Base-by-base conservation (phyloP, 2,329 filamentous ascomycete species). In the Xylariaceae sp. region DNA sequence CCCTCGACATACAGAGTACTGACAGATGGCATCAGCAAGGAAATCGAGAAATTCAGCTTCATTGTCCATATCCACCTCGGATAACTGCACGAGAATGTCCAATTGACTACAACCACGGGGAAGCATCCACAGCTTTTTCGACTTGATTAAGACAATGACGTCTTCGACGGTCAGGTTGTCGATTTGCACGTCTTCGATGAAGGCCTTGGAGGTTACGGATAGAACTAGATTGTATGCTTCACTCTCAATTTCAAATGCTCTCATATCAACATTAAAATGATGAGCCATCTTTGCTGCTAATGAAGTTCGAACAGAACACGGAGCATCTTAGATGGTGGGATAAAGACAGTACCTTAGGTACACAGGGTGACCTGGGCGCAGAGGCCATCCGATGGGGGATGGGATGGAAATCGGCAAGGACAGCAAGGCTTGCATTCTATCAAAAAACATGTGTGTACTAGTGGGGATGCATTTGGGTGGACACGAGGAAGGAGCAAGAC, bases 61-160 rank as follows among this genome's bases (percentile, higher is more conserved):
- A 14, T 12, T 11, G 18, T 11, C 3, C 17, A 50, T 47, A 27
- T 51, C 46, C 12, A 49, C 42, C 30, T 51, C 48, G 17, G 47
- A 43, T 17, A 55, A 43, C 15, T 53, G 42, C 12, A 64, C 43
- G 42, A 44, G 49, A 39, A 64, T 48, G 22, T 65, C 61, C 22
- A 64, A 52, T 44, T 55, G 62, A 19, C 61, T 62, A 33, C 56
- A 32, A 11, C 62, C 61, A n/a, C 58, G 51, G 4, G 61, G 62
- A 30, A 62, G 46, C 12, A 65, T 47, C 62, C 62, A 65, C 15
- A 65, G 11, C 19, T 59, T 49, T 32, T 62, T 62, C 3, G 58
- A 53, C 33, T 51, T 51, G 35, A 65, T 55, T 33, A 60, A 51
- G 1, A 48, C 51, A 11, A n/a, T 45, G 33, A 64, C 41, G 10